Evolutionary conservation across 2,329 filamentous ascomycete species (phyloP), one percentile per base, ranked within the genome.

Genomic region (Alternaria angustiovoidea): DNA sequence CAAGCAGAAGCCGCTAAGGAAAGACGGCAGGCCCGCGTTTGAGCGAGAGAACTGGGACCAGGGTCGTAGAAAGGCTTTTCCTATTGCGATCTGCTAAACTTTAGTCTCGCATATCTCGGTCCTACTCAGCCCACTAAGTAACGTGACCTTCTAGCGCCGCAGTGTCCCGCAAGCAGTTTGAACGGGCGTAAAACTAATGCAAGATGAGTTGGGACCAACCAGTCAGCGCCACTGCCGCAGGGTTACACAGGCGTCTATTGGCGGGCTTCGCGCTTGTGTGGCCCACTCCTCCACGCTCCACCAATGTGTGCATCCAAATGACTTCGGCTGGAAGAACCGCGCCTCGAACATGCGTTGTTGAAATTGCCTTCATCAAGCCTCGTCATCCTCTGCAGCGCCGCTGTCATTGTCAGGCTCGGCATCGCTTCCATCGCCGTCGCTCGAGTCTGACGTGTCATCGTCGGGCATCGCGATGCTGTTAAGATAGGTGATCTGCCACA

Each of bases 391-490:
- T 49, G 38, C 61, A 30, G 54, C 64, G 22, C 16, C 55, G 43
- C 52, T 48, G 41, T 60, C 61, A 49, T 57, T 54, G 32, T 60
- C 63, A 53, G 62, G 55, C 34, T 70, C 64, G 32, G 54, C 62
- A 34, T 60, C 65, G 32, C 69, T 66, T 12, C 74, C 74, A 39
- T 65, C 70, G 43, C 32, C 32, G 12, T 73, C 74, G 52, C 70
- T 71, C 54, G 69, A 71, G 41, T 68, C 72, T 44, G 72, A 75
- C 26, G 68, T 62, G 39, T 75, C 71, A 32, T 79, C 77, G 68
- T 84, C 82, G 32, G 82, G 82, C 80, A 83, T 83, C 41, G 83
- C 81, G 28, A 84, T 79, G 54, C 78, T 80, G 73, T 84, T 84
- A 42, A 84, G 73, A 67, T 83, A 83, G 9, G 80, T 82, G 67